Evolutionary conservation across 805 yeast species (phyloP).

Genomic region (Vanderwaltozyma polyspora): DNA sequence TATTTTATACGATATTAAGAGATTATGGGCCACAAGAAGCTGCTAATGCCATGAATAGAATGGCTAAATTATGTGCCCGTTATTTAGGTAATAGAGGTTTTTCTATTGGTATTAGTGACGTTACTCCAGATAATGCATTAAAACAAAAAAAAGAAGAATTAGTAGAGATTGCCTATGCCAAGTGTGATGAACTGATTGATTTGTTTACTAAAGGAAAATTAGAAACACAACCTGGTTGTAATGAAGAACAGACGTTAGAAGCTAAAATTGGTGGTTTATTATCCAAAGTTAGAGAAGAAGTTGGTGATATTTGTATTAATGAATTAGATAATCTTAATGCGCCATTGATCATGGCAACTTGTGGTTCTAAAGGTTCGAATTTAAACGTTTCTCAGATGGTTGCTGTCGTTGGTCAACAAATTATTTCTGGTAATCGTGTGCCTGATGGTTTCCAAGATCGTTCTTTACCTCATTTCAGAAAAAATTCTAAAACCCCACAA

Average conservation of each 20-base stretch:
- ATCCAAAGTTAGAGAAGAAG: conserved; percentile 97
- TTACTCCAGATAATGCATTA: conserved; percentile 79
- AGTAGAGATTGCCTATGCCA: conserved; percentile 82
- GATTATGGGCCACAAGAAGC: conserved; percentile 97
- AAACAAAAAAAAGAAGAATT: conserved; percentile 68
- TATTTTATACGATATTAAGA: conserved; percentile 85
- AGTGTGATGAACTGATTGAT: conserved; percentile 83
- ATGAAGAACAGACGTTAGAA: conserved; percentile 95
- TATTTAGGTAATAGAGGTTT: conserved; percentile 91
- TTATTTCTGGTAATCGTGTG: conserved; percentile 96
- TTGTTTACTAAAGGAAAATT: conserved; percentile 71
- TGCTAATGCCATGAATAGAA: conserved; percentile 91
- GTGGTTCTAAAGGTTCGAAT: conserved; percentile 98
- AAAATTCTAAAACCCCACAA: conserved; percentile 93
- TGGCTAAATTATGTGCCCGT: conserved; percentile 98
- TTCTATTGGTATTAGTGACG: conserved; percentile 95
- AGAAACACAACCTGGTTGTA: conserved; percentile 98
- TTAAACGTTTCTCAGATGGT: conserved; percentile 98
- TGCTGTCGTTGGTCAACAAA: conserved; percentile 99
- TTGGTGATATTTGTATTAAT: conserved; percentile 92
- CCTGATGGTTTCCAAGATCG: conserved; percentile 99
- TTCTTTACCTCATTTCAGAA: conserved; percentile 91
- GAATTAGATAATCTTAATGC: conserved; percentile 87
- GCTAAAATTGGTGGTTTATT: conserved; percentile 93
- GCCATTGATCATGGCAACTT: conserved; percentile 96